Evolutionary conservation across 2,329 filamentous ascomycete genomes (phyloP), one percentile per base, ranked within the genome.

Genomic region (Diaporthe sp.): DNA sequence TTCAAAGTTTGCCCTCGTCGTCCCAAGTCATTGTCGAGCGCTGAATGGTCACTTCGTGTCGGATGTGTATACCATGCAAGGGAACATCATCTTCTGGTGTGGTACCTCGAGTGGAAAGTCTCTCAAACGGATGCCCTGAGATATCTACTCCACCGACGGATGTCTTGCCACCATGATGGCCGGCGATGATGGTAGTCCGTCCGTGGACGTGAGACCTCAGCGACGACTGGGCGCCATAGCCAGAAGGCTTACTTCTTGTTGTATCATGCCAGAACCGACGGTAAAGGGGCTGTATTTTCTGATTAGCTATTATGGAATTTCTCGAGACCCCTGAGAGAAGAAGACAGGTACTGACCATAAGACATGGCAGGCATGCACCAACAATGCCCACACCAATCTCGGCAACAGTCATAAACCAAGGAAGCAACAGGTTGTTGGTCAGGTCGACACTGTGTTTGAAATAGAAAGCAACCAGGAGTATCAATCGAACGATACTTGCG

Each of bases 351-450:
- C 64, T 68, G 1, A 68, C 64, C 64, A 68, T 68, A 40, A 68
- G 64, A 13, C 64, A 68, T 5, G 64, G 64, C 15, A 68, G 33
- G n/a, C 64, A 68, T 13, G 64, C 64, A 9, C 64, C 64, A 9
- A 68, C 64, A 3, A 68, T 54, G 47, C 64, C 64, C 15, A 68
- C 64, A 22, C 64, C 64, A 35, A 68, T 68, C 33, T 68, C 64
- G 33, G 64, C 64, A 12, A 68, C 22, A 17, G 64, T 68, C 33
- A 68, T 13, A 22, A 68, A 68, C 64, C 64, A 68, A 30, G 64
- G 64, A 7, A 54, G n/a, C 64, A 68, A 38, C 13, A 68, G 22
- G 9, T 68, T 68, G 47, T 54, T 28, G 33, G 64, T 68, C 33
- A 54, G 22, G 33, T 68, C 45, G n/a, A 25, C n/a, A 28, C 64